These are phyloP conservation scores for Alternaria novae-zelandiae DNA, from an alignment of 2,329 filamentous ascomycete genomes.

Conservation along the genomic window DNA sequence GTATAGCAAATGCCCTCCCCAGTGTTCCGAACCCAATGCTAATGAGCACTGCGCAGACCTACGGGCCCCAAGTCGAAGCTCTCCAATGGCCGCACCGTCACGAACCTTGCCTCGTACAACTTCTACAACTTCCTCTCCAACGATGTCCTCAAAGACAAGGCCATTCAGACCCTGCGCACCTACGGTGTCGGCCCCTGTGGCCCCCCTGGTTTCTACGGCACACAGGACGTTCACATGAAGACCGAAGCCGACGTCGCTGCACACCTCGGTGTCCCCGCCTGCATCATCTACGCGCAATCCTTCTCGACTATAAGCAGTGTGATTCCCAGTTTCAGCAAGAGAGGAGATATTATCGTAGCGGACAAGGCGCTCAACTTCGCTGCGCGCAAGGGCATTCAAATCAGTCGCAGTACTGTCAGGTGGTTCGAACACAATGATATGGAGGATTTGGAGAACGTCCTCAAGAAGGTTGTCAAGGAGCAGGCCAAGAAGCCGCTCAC, in stretches of 20 bases:
- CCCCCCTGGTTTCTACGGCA: constrained; percentile 97
- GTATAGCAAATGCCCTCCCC: constrained; percentile 55
- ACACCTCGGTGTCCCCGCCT: constrained; percentile 84
- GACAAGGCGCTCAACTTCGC: constrained; percentile 93
- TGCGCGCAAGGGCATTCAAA: constrained; percentile 92
- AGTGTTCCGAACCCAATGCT: constrained; percentile 7
- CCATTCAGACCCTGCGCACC: constrained; percentile 88
- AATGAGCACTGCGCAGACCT: constrained; percentile 61
- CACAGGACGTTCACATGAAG: constrained; percentile 97
- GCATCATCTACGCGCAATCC: constrained; percentile 94
- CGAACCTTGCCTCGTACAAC: constrained; percentile 93
- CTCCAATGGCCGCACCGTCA: constrained; percentile 85
- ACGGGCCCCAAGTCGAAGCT: constrained; percentile 91
- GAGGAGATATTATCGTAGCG: constrained; percentile 95
- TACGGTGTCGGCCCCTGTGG: constrained; percentile 98
- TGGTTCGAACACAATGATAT: constrained; percentile 98
- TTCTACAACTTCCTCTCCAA: constrained; percentile 97
- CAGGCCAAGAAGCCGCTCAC: constrained; percentile 89
- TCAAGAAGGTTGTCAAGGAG: constrained; percentile 85
- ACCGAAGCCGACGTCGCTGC: constrained; percentile 91
- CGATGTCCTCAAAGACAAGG: constrained; percentile 91
- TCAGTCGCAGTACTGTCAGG: constrained; percentile 84
- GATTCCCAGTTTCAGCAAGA: constrained; percentile 95
- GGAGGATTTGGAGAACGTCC: constrained; percentile 85
- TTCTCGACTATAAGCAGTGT: constrained; percentile 98